Evolutionary conservation across 257 asterid species (phyloP).

Genomic region (Salvia hispanica): DNA sequence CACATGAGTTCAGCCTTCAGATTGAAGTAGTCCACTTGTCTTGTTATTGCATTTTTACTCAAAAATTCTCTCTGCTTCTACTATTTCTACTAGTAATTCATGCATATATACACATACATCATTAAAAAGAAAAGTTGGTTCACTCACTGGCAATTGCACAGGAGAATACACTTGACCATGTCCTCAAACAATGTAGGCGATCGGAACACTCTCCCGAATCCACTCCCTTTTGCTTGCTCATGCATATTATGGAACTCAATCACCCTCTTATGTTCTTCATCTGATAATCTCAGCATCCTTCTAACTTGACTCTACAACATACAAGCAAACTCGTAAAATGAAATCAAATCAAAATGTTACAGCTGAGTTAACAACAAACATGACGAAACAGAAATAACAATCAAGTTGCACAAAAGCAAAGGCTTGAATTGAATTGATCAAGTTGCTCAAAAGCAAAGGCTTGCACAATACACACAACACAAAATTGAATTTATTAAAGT

Average conservation of each 20-base stretch:
- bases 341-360: background rate
- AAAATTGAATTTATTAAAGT: background rate
- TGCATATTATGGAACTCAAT: constrained; percentile 61
- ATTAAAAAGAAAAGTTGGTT: background rate
- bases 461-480: constrained; percentile 5
- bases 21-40: background rate
- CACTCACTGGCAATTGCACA: constrained; percentile 97
- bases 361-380: background rate
- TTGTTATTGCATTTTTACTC: background rate
- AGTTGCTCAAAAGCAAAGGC: background rate
- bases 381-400: background rate
- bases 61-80: background rate
- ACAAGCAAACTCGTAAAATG: constrained; percentile 13
- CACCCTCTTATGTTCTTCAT: constrained; percentile 56
- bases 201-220: constrained; percentile 76
- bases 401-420: too few relatives aligned
- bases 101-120: background rate
- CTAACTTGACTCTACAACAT: constrained; percentile 66
- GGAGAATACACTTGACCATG: constrained; percentile 81
- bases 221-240: constrained; percentile 54
- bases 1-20: background rate
- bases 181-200: constrained; percentile 94
- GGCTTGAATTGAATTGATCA: too few relatives aligned
- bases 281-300: constrained; percentile 75
- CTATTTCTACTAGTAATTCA: background rate